phyloP scores from a whole-genome alignment of 441 rosid genomes.

The Mallotus japonicus region DNA sequence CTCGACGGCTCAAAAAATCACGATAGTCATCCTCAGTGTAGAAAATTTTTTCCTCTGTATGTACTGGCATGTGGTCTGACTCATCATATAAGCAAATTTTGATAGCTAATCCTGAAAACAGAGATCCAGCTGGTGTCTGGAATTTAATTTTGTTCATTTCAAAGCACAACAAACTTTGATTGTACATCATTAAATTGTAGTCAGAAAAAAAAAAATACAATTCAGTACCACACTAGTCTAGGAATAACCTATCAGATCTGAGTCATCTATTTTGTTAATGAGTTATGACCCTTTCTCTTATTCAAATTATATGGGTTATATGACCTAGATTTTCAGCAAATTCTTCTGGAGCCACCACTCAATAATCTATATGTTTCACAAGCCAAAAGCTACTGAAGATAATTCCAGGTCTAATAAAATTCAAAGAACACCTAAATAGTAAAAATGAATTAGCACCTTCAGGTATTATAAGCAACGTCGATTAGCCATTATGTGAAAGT shows the following conservation, averaged over 20 bases:
- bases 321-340: not conserved
- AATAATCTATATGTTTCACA: not conserved
- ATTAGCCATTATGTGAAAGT: not conserved
- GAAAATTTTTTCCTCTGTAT: conserved; percentile 78
- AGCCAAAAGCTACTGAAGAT: not conserved
- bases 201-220: not conserved
- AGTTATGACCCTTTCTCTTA: too few species aligned
- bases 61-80: conserved; percentile 73
- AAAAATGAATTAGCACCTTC: not conserved
- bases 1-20: conserved; percentile 67
- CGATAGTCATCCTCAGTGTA: conserved; percentile 89
- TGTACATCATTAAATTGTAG: not conserved
- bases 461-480: not conserved
- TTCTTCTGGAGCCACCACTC: not conserved
- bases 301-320: too few species aligned
- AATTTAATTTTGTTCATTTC: not conserved
- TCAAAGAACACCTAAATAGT: not conserved
- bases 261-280: not conserved
- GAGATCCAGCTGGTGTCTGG: too few species aligned
- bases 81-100: conserved; percentile 80
- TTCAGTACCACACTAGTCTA: too few species aligned
- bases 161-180: not conserved
- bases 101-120: conserved; percentile 64
- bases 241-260: too few species aligned
- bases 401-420: not conserved